Evolutionary conservation across 768 basidiomycete species (phyloP).

Genomic region (Boletus barrowsii): DNA sequence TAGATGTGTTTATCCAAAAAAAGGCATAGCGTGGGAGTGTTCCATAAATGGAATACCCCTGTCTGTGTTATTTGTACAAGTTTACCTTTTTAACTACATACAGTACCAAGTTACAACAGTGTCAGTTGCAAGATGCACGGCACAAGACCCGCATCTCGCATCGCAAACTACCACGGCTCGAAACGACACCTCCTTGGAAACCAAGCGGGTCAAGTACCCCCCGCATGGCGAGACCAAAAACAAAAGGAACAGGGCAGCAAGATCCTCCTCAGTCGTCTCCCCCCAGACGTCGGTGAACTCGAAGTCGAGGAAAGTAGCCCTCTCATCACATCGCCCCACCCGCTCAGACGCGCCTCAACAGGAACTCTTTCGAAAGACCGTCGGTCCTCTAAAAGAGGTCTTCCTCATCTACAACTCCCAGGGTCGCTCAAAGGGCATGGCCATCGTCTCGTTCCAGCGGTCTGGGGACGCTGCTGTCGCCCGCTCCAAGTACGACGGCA

Average conservation of each 20-base stretch:
- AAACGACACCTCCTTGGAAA: constrained; percentile 61
- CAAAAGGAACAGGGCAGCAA: constrained; percentile 52
- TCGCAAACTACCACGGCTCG: constrained; percentile 47
- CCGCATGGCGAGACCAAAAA: constrained; percentile 56
- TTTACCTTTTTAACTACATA: neutral
- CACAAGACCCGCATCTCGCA: constrained; percentile 14
- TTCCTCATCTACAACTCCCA: constrained; percentile 76
- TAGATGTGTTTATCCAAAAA: neutral
- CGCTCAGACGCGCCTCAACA: constrained; percentile 28
- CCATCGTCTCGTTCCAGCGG: constrained; percentile 65
- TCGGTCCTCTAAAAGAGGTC: constrained; percentile 68
- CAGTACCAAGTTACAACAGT: too few relatives aligned
- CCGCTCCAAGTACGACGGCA: constrained; percentile 68
- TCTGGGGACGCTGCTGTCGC: constrained; percentile 61
- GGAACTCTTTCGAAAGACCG: constrained; percentile 75
- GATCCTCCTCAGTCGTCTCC: constrained; percentile 63
- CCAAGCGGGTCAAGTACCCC: constrained; percentile 50
- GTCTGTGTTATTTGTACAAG: constrained; percentile 5
- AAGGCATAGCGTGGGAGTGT: neutral
- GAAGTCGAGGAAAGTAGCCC: constrained; percentile 58
- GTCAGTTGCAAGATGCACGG: neutral
- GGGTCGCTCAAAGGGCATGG: constrained; percentile 78
- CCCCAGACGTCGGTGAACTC: constrained; percentile 62
- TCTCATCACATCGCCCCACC: neutral
- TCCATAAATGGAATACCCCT: neutral